Percentiles rank a stretch among this genome's conserved stretches.
These are phyloP conservation scores for Solioccasus polychromus DNA, from an alignment of 768 basidiomycete genomes.

Conservation along the genomic window DNA sequence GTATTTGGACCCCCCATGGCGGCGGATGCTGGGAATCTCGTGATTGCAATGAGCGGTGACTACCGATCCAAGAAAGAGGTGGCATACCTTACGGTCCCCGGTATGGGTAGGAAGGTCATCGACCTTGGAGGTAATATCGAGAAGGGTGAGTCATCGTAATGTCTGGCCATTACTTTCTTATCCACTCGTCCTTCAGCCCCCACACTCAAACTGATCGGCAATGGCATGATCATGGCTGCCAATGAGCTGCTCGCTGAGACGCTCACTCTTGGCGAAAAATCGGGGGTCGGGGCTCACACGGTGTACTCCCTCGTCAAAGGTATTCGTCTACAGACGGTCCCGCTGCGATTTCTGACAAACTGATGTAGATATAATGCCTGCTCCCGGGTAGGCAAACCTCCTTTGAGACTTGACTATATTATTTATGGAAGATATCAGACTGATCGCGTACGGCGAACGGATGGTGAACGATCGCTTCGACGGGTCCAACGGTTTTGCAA, in stretches of 20 bases:
- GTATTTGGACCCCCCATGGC: constrained; percentile 72
- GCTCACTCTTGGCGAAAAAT: constrained; percentile 82
- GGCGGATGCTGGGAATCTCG: constrained; percentile 62
- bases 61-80: constrained; percentile 79
- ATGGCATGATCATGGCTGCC: constrained; percentile 71
- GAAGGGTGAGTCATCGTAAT: constrained; percentile 48
- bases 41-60: constrained; percentile 80
- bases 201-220: constrained; percentile 77
- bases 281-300: constrained; percentile 67
- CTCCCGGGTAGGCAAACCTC: constrained; percentile 45
- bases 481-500: constrained; percentile 68
- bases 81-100: constrained; percentile 74
- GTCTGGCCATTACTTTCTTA: neutral
- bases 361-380: constrained; percentile 61
- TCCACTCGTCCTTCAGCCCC: constrained; percentile 41
- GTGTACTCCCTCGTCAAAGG: constrained; percentile 60
- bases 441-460: constrained; percentile 58
- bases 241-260: constrained; percentile 79
- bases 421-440: constrained; percentile 31
- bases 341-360: constrained; percentile 12
- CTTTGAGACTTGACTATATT: neutral
- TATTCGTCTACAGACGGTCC: constrained; percentile 19
- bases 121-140: constrained; percentile 87
- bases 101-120: constrained; percentile 70
- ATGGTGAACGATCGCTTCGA: constrained; percentile 77